A percentile compares a stretch with the other conserved stretches of the same genome.
Conservation (phyloP, 257 asterid genomes). For the Buddleja alternifolia region DNA sequence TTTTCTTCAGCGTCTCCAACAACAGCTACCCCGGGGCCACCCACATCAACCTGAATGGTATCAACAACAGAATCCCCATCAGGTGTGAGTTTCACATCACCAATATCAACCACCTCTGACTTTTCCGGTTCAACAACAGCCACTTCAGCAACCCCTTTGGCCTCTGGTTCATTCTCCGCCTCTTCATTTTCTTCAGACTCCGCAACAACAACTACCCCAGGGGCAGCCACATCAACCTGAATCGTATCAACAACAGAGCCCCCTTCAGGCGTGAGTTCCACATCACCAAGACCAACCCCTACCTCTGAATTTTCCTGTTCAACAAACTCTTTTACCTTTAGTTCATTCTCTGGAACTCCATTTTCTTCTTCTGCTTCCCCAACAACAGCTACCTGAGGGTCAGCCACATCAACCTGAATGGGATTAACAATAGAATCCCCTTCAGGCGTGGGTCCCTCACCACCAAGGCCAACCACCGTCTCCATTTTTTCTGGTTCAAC, state of each 20-base stretch:
- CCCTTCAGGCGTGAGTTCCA: constrained; percentile 34
- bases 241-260: constrained; percentile 40
- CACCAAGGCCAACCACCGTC: constrained; percentile 25
- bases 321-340: too few species aligned
- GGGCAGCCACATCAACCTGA: constrained; percentile 21
- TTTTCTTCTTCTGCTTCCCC: constrained; percentile 42
- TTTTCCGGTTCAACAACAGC: constrained; percentile 13
- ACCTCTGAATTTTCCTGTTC: constrained; percentile 23
- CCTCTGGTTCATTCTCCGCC: background rate
- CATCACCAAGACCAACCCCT: constrained; percentile 20
- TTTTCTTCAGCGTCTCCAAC: constrained; percentile 31
- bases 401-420: constrained; percentile 44
- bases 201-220: constrained; percentile 37
- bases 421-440: constrained; percentile 57
- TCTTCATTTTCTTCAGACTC: constrained; percentile 18
- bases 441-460: constrained; percentile 32
- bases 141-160: background rate
- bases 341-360: constrained; percentile 33
- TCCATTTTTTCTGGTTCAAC: constrained; percentile 10
- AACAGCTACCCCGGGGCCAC: constrained; percentile 43
- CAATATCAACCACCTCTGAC: constrained; percentile 28
- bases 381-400: constrained; percentile 53
- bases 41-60: constrained; percentile 43
- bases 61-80: constrained; percentile 53
- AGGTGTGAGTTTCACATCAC: constrained; percentile 35